phyloP scores from a whole-genome alignment of 2,329 filamentous ascomycete genomes.

The Ophiocordyceps camponoti-rufipedis region DNA sequence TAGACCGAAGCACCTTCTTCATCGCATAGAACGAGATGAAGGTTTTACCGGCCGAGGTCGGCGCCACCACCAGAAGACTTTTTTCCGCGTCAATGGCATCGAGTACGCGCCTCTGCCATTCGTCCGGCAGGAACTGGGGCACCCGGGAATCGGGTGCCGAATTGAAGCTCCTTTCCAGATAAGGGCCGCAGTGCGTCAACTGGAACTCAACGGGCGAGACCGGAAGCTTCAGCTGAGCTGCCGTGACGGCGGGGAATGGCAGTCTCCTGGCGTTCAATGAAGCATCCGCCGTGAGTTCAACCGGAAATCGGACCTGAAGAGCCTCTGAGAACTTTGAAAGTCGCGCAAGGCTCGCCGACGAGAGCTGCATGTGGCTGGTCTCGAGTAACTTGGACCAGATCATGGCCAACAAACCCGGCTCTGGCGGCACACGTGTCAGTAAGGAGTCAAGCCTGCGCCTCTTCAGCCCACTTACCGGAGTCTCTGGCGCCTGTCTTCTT shows the following conservation, averaged over 20 bases:
- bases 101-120: slow-evolving; percentile 57
- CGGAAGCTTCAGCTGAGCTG: slow-evolving; percentile 1
- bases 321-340: slow-evolving; percentile 3
- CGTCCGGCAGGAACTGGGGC: slow-evolving; percentile 47
- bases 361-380: slow-evolving; percentile 2
- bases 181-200: slow-evolving; percentile 31
- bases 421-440: not conserved
- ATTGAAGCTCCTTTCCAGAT: slow-evolving; percentile 58
- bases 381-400: slow-evolving; percentile 4
- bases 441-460: not conserved
- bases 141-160: slow-evolving; percentile 50
- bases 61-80: slow-evolving; percentile 58
- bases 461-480: not conserved
- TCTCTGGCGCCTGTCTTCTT: not conserved
- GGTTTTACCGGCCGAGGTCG: slow-evolving; percentile 65
- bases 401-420: slow-evolving; percentile 3
- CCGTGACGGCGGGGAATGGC: not conserved
- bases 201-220: slow-evolving; percentile 14
- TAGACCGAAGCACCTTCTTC: slow-evolving; percentile 51
- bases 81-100: slow-evolving; percentile 53
- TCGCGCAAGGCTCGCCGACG: slow-evolving; percentile 1
- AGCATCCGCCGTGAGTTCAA: no score
- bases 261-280: not conserved
- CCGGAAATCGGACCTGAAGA: slow-evolving; percentile 3
- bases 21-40: slow-evolving; percentile 78